Evolutionary conservation across 140 eudicot species (phyloP), one percentile per base, ranked within the genome.

Genomic region (Erigeron philadelphicus): DNA sequence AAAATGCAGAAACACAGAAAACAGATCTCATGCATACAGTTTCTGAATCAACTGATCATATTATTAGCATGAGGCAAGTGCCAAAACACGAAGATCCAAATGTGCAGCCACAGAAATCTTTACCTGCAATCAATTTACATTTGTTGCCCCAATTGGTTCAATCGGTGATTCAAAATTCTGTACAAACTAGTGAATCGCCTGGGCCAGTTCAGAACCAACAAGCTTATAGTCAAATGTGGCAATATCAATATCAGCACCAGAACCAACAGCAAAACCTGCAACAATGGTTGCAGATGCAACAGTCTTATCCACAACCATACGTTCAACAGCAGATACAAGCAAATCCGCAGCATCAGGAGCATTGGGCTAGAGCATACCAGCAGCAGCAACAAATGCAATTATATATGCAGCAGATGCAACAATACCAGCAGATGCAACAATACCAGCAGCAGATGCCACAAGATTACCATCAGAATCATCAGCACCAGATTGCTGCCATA

Each of bases 241-340:
- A 83, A 63, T 76, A 77, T 75, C 85, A 87, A 74, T 84, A 84
- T 70, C 87, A 82, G 60, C 87, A 87, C 49, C 84, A 77, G 19
- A 83, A 84, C 42, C 90, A 84, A 18, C 85, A 82, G 31, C 95
- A 84, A 64, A 76, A 82, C 71, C 86, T 84, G 73, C 90, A 84
- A 71, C 95, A 87, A 71, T 71, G 76, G 78, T 31, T 80, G 72
- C 86, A 78, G 60, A 70, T 76, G 81, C 90, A 84, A 74, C 88
- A 78, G 49, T 79, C 72, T 40, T 78, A 80, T 61, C 82, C 72
- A 11, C 83, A 80, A 54, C 49, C 72, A n/a, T 73, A 78, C 43
- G 72, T 67, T 4, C 84, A 18, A 69, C 95, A 82, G 60, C 90
- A 77, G 59, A 76, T 45, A 11, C 68, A 67, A 49, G 76, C 66